Conservation (phyloP, 2,329 filamentous ascomycete genomes). For the Tolypocladium sp. region DNA sequence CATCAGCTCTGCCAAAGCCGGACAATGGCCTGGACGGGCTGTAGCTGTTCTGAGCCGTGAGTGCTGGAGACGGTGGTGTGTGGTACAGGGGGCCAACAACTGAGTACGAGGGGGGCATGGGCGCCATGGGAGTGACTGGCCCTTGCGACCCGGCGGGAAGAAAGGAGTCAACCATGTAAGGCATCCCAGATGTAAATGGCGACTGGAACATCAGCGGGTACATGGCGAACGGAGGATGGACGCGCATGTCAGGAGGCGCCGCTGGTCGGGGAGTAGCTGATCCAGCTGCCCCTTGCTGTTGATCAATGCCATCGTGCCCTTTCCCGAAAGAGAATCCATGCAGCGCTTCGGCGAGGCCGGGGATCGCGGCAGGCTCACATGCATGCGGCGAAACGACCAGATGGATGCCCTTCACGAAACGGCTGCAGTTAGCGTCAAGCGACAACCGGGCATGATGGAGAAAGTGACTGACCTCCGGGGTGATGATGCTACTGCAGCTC, state of each 20-base stretch:
- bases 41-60: conserved; percentile 26
- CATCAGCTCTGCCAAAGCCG: conserved; percentile 23
- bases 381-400: conserved; percentile 11
- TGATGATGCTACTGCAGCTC: conserved; percentile 18
- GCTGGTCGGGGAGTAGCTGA: conserved; percentile 2
- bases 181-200: conserved; percentile 15
- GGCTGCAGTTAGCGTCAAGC: neutral
- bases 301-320: conserved; percentile 1
- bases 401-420: conserved; percentile 11
- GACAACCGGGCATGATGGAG: neutral
- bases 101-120: conserved; percentile 21
- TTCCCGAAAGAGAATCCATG: conserved; percentile 11
- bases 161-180: conserved; percentile 19
- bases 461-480: conserved; percentile 14
- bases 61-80: conserved; percentile 22
- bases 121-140: conserved; percentile 14
- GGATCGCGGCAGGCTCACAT: neutral
- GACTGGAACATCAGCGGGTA: conserved; percentile 24
- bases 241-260: conserved; percentile 8
- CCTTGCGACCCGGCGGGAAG: conserved; percentile 6
- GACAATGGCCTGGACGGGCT: conserved; percentile 28
- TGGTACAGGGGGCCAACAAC: conserved; percentile 19
- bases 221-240: conserved; percentile 16
- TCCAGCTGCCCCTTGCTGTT: conserved; percentile 3
- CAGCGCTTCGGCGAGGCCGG: conserved; percentile 8